These are phyloP conservation scores for Geotrichum candidum DNA, from an alignment of 1,139 yeast genomes.

Conservation along the genomic window DNA sequence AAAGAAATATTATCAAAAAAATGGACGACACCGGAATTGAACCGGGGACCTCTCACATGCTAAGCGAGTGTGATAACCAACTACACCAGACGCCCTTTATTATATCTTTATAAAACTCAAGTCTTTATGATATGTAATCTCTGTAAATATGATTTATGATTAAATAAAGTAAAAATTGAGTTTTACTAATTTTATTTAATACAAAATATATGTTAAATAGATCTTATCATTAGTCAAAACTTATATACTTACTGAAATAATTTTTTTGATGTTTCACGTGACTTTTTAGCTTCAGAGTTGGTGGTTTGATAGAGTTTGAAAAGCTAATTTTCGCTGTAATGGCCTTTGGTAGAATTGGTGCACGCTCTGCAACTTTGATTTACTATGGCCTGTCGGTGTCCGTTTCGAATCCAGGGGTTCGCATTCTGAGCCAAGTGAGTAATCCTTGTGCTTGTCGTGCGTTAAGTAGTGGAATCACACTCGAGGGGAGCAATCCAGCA, in stretches of 20 bases:
- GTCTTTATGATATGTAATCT: too few species aligned
- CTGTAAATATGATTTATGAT: too few species aligned
- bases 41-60: neutral
- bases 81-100: too few species aligned
- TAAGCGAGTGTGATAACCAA: too few species aligned
- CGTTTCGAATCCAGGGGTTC: slow-evolving; percentile 36
- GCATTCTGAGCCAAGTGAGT: slow-evolving; percentile 30
- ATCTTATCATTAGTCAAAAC: too few species aligned
- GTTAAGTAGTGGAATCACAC: slow-evolving; percentile 29
- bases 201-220: too few species aligned
- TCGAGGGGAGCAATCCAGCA: slow-evolving; percentile 38
- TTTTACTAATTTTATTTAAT: too few species aligned
- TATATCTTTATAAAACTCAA: too few species aligned
- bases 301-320: neutral
- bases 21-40: neutral
- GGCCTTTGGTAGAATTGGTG: slow-evolving; percentile 31
- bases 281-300: neutral
- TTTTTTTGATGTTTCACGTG: neutral
- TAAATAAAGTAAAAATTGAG: too few species aligned
- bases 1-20: too few species aligned
- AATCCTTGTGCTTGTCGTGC: slow-evolving; percentile 29
- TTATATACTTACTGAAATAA: too few species aligned
- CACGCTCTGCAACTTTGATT: slow-evolving; percentile 16
- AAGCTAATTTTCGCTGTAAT: slow-evolving; percentile 25
- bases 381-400: slow-evolving; percentile 28